Base-by-base conservation (phyloP, 441 rosid genomes). In the Adansonia madagascariensis region DNA sequence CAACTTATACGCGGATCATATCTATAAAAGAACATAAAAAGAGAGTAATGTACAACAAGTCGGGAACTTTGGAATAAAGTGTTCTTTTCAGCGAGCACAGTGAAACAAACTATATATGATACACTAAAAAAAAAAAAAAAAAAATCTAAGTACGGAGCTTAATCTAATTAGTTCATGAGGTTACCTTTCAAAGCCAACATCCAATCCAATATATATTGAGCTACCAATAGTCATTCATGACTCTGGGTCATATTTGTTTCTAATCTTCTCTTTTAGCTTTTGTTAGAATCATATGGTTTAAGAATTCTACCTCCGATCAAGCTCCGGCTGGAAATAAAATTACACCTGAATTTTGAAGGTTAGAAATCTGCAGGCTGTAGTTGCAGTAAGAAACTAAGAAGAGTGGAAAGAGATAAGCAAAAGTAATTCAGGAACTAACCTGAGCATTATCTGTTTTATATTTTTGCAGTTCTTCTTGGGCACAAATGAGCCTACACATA, bases 391-490 rank as follows among this genome's bases (percentile, higher is more conserved):
- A 70, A 70, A 35, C 1, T 14, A 27, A 61, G 65, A 61, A 61
- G 59, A 69, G 43, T 10, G 44, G 22, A 8, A 61, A 27, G 22
- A 70, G 57, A 47, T n/a, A 24, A 70, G 60, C 74, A 70, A 50
- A 35, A 70, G 46, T 27, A 60, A 15, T 49, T 41, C 11, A 43
- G 53, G 77, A 76, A 70, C 62, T 78, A 66, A 92, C 98, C 91
- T 93, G 91, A 68, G 92, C 80, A 72, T 89, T 86, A 78, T 91
- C 99, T 73, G 90, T 85, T 86, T 88, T 95, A 78, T 80, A 79
- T 73, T 90, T 95, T 79, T 93, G 95, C 83, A 95, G 90, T 82
- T 95, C 99, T 50, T 95, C 98, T 83, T 93, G 96, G 50, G 89
- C 88, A 72, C 97, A 86, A 57, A 95, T 83, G 65, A 95, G 96